Evolutionary conservation across 345 rosid species (phyloP).

Genomic region (Boechera retrofracta): DNA sequence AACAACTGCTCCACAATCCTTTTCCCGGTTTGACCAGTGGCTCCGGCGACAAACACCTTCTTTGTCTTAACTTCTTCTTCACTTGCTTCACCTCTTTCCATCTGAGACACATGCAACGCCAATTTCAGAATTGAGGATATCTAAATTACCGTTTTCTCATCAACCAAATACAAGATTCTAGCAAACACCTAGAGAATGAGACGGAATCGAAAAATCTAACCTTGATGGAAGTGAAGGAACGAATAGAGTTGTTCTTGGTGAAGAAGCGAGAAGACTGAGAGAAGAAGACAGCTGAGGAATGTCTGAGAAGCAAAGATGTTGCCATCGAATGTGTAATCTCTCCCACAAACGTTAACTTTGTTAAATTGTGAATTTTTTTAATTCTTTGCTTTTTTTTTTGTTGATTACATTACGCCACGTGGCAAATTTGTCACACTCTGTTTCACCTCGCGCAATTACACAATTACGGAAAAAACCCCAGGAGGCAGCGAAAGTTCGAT

Average conservation of each 20-base stretch:
- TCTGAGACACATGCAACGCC: slow-evolving; percentile 46
- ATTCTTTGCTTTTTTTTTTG: slow-evolving; percentile 4
- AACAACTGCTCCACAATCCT: slow-evolving; percentile 82
- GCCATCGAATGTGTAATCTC: slow-evolving; percentile 50
- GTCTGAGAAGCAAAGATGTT: slow-evolving; percentile 49
- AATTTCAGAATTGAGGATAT: background rate
- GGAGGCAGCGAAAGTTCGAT: slow-evolving; percentile 1
- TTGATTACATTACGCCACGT: slow-evolving; percentile 36
- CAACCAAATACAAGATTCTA: background rate
- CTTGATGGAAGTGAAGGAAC: slow-evolving; percentile 44
- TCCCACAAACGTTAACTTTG: background rate
- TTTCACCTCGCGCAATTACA: background rate
- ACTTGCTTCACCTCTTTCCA: slow-evolving; percentile 59
- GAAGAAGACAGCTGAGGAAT: slow-evolving; percentile 36
- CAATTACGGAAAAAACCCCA: slow-evolving; percentile 27
- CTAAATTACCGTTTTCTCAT: background rate
- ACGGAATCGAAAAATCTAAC: slow-evolving; percentile 22
- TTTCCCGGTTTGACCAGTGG: slow-evolving; percentile 84
- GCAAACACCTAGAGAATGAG: slow-evolving; percentile 5
- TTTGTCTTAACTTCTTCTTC: slow-evolving; percentile 47
- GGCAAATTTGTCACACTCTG: background rate
- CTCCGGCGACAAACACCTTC: slow-evolving; percentile 91
- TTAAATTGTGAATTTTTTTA: background rate
- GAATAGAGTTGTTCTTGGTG: slow-evolving; percentile 40
- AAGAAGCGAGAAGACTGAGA: slow-evolving; percentile 26